phyloP scores from a whole-genome alignment of 192 early-diverging fungal species.

The Fimicolochytrium jonesii region DNA sequence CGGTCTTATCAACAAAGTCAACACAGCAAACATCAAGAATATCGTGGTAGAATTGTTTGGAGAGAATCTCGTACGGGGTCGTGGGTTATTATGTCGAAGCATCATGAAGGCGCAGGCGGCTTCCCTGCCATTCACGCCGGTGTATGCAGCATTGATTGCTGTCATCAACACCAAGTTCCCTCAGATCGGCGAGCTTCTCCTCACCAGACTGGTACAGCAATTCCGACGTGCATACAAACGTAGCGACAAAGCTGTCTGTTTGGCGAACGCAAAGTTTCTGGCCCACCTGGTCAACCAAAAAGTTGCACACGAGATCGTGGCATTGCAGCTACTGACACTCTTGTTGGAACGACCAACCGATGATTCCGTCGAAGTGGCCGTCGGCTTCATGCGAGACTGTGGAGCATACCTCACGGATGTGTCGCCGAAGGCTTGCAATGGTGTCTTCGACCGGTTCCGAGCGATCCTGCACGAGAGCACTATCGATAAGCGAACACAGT shows the following conservation, averaged over 20 bases:
- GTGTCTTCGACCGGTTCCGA: slow-evolving; percentile 88
- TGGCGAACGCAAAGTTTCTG: slow-evolving; percentile 81
- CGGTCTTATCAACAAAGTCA: slow-evolving; percentile 93
- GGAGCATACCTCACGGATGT: slow-evolving; percentile 81
- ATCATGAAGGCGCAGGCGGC: slow-evolving; percentile 86
- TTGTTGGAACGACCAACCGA: slow-evolving; percentile 83
- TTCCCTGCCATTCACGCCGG: slow-evolving; percentile 83
- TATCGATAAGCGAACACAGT: slow-evolving; percentile 92
- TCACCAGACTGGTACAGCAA: slow-evolving; percentile 78
- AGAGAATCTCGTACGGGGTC: slow-evolving; percentile 87
- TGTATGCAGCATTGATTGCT: slow-evolving; percentile 82
- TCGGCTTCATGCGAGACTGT: slow-evolving; percentile 86
- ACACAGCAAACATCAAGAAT: slow-evolving; percentile 83
- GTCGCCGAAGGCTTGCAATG: slow-evolving; percentile 69
- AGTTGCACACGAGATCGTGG: slow-evolving; percentile 83
- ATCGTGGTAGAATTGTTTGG: slow-evolving; percentile 84
- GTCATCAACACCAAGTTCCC: slow-evolving; percentile 95
- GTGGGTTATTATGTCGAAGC: slow-evolving; percentile 80
- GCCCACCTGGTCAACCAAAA: slow-evolving; percentile 92
- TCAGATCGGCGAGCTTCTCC: slow-evolving; percentile 79
- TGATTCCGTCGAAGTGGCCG: slow-evolving; percentile 94
- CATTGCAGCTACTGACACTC: slow-evolving; percentile 78
- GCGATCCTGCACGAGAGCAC: slow-evolving; percentile 88
- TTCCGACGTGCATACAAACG: slow-evolving; percentile 87
- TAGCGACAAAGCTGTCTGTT: slow-evolving; percentile 85